Percentiles rank a stretch among this genome's conserved stretches.
Evolutionary conservation across 2,329 filamentous ascomycete species (phyloP).

Genomic region (Diaporthe destruens): DNA sequence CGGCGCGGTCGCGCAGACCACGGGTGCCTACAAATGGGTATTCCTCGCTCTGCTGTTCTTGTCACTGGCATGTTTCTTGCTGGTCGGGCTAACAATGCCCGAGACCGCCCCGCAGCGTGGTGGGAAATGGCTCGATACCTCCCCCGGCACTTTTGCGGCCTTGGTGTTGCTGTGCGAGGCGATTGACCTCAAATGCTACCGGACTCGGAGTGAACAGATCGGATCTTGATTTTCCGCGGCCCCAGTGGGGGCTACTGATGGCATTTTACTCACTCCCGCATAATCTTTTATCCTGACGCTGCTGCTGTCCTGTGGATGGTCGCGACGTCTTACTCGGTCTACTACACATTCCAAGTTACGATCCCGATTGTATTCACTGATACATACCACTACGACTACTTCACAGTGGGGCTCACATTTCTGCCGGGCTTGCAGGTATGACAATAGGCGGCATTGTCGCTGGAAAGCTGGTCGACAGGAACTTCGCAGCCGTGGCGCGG

Average conservation of each 20-base stretch:
- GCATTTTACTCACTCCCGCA: slow-evolving; percentile 59
- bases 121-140: slow-evolving; percentile 54
- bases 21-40: slow-evolving; percentile 69
- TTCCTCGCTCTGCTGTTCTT: slow-evolving; percentile 70
- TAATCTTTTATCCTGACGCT: slow-evolving; percentile 67
- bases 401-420: too few species aligned
- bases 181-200: too few species aligned
- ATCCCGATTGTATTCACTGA: too few species aligned
- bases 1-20: slow-evolving; percentile 38
- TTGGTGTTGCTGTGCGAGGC: too few species aligned
- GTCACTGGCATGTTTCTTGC: slow-evolving; percentile 53
- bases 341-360: slow-evolving; percentile 61
- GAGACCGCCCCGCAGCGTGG: slow-evolving; percentile 65
- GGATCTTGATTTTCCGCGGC: neutral
- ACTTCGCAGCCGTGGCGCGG: too few species aligned
- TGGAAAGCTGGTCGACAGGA: too few species aligned
- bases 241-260: neutral
- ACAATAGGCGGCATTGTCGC: too few species aligned
- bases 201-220: too few species aligned
- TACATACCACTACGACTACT: too few species aligned
- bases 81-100: slow-evolving; percentile 64
- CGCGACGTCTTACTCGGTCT: slow-evolving; percentile 58
- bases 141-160: slow-evolving; percentile 63
- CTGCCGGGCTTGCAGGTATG: too few species aligned
- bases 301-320: slow-evolving; percentile 57